Conservation (phyloP, 148 eudicot genomes). For the Polygonum maritimum region DNA sequence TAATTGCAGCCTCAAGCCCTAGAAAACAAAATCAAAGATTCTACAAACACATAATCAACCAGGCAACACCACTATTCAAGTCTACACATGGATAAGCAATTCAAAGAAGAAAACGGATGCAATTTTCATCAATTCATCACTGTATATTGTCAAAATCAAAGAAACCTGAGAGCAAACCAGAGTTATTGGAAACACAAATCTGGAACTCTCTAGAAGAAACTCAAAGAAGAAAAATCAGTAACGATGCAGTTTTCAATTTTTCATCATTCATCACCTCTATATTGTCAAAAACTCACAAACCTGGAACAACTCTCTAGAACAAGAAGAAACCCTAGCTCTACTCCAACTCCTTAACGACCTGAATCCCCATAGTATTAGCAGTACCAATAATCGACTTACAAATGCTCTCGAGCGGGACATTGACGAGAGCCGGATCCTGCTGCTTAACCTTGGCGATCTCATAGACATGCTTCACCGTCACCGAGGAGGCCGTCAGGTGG, state of each 20-base stretch:
- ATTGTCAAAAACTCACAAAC: not conserved
- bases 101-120: not conserved
- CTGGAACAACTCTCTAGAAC: not conserved
- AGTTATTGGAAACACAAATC: not conserved
- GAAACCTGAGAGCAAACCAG: not conserved
- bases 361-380: slow-evolving; percentile 77
- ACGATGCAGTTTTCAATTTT: not conserved
- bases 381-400: slow-evolving; percentile 74
- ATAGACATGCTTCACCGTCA: slow-evolving; percentile 62
- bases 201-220: not conserved
- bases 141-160: not conserved
- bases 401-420: slow-evolving; percentile 62
- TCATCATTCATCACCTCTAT: not conserved
- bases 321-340: slow-evolving; percentile 16
- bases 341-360: slow-evolving; percentile 57
- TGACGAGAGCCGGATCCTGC: slow-evolving; percentile 49
- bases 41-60: not conserved
- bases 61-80: not conserved
- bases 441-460: slow-evolving; percentile 86
- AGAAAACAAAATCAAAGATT: not conserved
- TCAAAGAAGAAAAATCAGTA: not conserved
- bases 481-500: slow-evolving; percentile 43
- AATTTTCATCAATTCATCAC: not conserved
- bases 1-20: not conserved
- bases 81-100: not conserved